These are phyloP conservation scores for Rhizophagus sp. DNA, from an alignment of 192 early-diverging fungal species.

Conservation along the genomic window DNA sequence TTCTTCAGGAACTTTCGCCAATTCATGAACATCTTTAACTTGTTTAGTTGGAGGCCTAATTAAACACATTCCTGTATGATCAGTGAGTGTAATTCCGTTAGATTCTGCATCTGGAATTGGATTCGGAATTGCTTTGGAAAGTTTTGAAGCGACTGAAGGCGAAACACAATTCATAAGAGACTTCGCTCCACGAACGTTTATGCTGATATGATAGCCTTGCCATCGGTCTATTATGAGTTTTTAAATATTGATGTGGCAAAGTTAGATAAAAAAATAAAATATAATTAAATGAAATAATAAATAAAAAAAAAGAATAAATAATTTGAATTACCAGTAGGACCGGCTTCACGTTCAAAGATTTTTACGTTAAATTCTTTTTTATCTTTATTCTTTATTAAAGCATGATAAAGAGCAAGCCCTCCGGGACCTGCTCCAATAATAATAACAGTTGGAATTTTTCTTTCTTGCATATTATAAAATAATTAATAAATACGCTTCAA, in stretches of 20 bases:
- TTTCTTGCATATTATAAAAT: too few species aligned
- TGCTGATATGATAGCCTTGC: not conserved
- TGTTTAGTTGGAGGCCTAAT: not conserved
- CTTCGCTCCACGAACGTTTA: not conserved
- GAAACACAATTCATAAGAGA: not conserved
- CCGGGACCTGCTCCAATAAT: conserved; percentile 11
- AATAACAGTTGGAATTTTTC: not conserved
- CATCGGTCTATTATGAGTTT: not conserved
- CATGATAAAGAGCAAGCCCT: not conserved
- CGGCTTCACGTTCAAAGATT: conserved; percentile 9
- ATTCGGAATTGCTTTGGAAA: not conserved
- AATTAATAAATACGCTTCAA: too few species aligned
- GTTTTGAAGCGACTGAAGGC: not conserved
- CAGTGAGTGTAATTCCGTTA: not conserved
- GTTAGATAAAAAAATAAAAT: not conserved
- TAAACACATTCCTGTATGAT: not conserved
- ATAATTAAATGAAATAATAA: not conserved
- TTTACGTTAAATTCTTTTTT: conserved; percentile 14
- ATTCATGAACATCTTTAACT: not conserved
- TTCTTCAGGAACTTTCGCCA: not conserved
- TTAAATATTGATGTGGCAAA: not conserved
- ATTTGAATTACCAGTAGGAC: not conserved
- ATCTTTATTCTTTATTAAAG: not conserved
- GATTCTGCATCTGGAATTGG: not conserved
- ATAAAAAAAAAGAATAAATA: not conserved